Percentiles rank a stretch among this genome's conserved stretches.
Conservation (phyloP, 345 rosid species). For the Laguncularia racemosa region DNA sequence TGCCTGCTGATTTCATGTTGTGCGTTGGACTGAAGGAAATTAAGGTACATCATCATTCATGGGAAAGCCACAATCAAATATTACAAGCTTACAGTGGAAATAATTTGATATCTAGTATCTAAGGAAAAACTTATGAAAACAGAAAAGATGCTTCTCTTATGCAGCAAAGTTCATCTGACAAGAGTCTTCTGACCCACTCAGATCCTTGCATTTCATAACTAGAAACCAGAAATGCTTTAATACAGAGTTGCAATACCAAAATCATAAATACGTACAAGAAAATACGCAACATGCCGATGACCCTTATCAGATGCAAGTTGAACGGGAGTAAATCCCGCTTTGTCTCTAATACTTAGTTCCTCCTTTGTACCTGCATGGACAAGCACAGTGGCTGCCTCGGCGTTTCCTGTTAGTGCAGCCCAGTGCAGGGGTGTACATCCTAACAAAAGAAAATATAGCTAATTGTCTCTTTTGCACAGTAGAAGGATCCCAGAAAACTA, state of each 20-base stretch:
- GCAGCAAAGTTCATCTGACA: neutral
- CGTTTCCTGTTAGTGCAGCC: constrained; percentile 78
- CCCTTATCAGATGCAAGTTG: constrained; percentile 92
- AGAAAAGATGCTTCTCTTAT: no score
- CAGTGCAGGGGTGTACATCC: constrained; percentile 98
- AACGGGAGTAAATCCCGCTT: constrained; percentile 73
- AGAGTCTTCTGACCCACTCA: neutral
- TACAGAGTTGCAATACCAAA: constrained; percentile 11
- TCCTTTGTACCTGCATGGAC: constrained; percentile 86
- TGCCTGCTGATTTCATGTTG: constrained; percentile 30
- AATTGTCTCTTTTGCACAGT: no score
- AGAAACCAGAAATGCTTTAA: neutral
- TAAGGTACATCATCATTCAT: constrained; percentile 2
- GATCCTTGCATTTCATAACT: constrained; percentile 1
- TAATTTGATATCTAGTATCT: no score
- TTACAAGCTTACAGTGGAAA: no score
- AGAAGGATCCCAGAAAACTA: no score
- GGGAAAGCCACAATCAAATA: neutral
- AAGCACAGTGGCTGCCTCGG: constrained; percentile 74
- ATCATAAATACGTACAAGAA: constrained; percentile 77
- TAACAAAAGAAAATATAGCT: constrained; percentile 15
- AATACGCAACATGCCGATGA: constrained; percentile 72
- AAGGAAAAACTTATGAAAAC: no score
- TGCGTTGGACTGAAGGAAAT: constrained; percentile 48
- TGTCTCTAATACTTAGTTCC: constrained; percentile 70